These are phyloP conservation scores for Ganoderma resinaceum DNA, from an alignment of 1,284 basidiomycete species.

Conservation along the genomic window DNA sequence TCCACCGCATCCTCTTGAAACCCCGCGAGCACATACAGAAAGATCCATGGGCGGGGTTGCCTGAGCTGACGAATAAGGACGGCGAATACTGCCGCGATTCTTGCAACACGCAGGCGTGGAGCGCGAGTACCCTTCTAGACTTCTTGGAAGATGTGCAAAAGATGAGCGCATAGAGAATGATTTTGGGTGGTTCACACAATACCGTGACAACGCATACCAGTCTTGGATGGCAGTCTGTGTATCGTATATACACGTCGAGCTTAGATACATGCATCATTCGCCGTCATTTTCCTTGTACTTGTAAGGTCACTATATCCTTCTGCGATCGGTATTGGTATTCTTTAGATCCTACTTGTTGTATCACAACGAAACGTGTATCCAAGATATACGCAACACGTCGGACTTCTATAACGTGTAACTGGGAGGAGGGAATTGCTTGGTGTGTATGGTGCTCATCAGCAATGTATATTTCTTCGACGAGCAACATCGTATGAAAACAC, in stretches of 20 bases:
- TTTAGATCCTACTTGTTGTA: background rate
- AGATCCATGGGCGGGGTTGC: conserved; percentile 91
- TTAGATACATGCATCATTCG: background rate
- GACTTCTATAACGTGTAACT: background rate
- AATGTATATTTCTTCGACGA: no score
- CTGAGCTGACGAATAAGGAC: conserved; percentile 89
- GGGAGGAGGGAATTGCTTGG: no score
- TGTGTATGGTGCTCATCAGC: no score
- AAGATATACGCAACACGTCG: background rate
- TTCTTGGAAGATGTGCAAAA: conserved; percentile 80
- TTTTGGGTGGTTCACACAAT: background rate
- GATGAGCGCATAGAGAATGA: conserved; percentile 27
- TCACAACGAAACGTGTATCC: background rate
- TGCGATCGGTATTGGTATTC: no score
- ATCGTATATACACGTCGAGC: background rate
- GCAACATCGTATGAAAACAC: no score
- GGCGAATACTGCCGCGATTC: conserved; percentile 86
- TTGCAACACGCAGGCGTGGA: conserved; percentile 94
- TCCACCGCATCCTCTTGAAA: conserved; percentile 75
- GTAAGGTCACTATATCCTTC: background rate
- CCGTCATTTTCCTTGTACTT: background rate
- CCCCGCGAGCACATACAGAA: conserved; percentile 77
- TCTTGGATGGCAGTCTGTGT: background rate
- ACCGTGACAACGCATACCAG: background rate
- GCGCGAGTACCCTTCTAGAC: conserved; percentile 87